Evolutionary conservation across 257 asterid genomes (phyloP).

Genomic region (Solanum paucissectum): DNA sequence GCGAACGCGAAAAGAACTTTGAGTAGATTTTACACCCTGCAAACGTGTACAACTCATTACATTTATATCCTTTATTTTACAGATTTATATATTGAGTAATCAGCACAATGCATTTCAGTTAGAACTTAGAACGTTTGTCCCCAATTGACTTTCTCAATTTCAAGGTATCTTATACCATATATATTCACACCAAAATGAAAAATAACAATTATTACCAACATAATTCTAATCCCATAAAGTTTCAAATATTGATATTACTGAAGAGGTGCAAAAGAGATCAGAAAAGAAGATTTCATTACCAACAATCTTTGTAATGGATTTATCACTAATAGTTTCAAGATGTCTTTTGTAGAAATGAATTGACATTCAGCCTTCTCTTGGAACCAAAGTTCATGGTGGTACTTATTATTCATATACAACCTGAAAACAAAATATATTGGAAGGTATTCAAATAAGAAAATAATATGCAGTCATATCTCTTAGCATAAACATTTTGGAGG

Average conservation of each 20-base stretch:
- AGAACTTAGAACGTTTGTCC: not conserved
- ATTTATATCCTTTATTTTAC: not conserved
- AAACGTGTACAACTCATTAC: constrained; percentile 11
- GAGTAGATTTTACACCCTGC: constrained; percentile 54
- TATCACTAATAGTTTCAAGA: constrained; percentile 44
- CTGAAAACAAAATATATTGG: constrained; percentile 28
- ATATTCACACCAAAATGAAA: not conserved
- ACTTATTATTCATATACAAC: constrained; percentile 49
- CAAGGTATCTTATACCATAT: not conserved
- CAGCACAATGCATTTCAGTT: not conserved
- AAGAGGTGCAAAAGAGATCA: not conserved
- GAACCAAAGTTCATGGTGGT: constrained; percentile 45
- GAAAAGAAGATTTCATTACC: constrained; percentile 33
- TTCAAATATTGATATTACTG: not conserved
- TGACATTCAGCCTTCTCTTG: constrained; percentile 27
- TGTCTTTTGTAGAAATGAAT: constrained; percentile 48
- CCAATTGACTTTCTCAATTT: not conserved
- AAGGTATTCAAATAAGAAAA: not conserved
- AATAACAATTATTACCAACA: not conserved
- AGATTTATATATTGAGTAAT: not conserved
- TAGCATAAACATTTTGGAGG: not conserved
- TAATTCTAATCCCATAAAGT: not conserved
- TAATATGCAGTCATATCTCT: not conserved
- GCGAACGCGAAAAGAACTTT: constrained; percentile 50
- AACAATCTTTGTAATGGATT: constrained; percentile 45